Base-by-base conservation (phyloP, 164 flowering plant genomes). In the Vitis rotundifolia region DNA sequence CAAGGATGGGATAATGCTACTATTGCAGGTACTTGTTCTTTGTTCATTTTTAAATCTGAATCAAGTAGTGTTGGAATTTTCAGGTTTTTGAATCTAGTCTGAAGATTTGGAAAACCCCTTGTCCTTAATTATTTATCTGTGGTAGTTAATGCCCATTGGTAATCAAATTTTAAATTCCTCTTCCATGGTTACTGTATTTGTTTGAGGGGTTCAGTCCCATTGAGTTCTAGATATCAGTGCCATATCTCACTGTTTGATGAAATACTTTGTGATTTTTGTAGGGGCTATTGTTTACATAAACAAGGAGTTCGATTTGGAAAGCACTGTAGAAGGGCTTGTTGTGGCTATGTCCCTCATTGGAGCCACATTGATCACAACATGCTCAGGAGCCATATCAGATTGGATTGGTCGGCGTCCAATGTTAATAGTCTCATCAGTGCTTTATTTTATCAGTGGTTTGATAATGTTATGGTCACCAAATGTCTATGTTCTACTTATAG, bases 381-480 rank as follows among this genome's bases (percentile, higher is more conserved):
- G 86, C 83, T 94, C 97, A 3, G 98, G 98, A 61, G 69, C 87
- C 8, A 77, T 92, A 49, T 83, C 98, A 18, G 98, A 94, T 79
- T 75, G 82, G 83, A 49, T 92, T 56, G 98, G 98, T 16, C 85
- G 97, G 14, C 97, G 97, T 7, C 98, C 97, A 16, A 83, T 94
- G 97, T 81, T 94, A 9, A 94, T 94, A 73, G 9, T 78, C 6
- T 92, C 98, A 12, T 91, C 98, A 14, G 15, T 86, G 52, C 83
- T 94, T 5, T 94, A 91, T 62, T 91, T 92, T 61, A 9, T 94
- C 7, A 80, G 98, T 77, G 91, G 97, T 63, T 72, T 94, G 75
- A 73, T 94, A 18, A 91, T 94, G 98, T 54, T 92, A 18, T 94
- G 98, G 97, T 89, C 98, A 10, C 97, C 97, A n/a, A 91, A 94